Evolutionary conservation across 2,329 filamentous ascomycete species (phyloP), one percentile per base, ranked within the genome.

Genomic region (Hymenotorrendiella dingleyae): DNA sequence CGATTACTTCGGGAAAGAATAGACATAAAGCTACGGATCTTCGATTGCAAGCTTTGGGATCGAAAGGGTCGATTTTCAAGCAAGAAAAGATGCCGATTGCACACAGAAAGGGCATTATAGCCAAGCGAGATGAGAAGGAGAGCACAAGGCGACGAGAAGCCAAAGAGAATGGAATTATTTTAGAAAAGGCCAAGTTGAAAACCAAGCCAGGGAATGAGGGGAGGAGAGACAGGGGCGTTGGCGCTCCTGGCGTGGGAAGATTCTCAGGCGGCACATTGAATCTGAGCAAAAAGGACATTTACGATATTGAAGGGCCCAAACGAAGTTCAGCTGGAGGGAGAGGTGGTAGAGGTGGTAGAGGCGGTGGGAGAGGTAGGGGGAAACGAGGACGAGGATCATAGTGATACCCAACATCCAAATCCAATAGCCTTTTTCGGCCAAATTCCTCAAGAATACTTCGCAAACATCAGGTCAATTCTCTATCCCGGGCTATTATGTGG

Each of bases 21-120:
- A 79, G 90, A 23, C 80, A 87, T 53, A 86, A 86, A 63, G 86
- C 90, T 1, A 78, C 85, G 5, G 91, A 97, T 63, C 67, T 96
- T 52, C 84, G 91, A 45, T 71, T 97, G 36, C 85, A 86, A 61
- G 76, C 84, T 9, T 74, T 96, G 3, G 90, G 89, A 6, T 80
- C 84, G n/a, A 89, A 86, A 57, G 63, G 68, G 6, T 88, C 84
- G 16, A 74, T 94, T 35, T 82, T 84, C 53, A 73, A 73, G 43
- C 90, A 94, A 65, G 76, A 82, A 45, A 90, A 84, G 55, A 95
- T 97, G 88, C 91, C 93, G 14, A 85, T 94, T 74, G 68, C 80
- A 30, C 83, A 91, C 60, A 78, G 89, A 46, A 88, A 85, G 65
- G 90, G 91, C n/a, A 96, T 97, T 47, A 68, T 70, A 12, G 74